A percentile compares a stretch with the other conserved stretches of the same genome.
Evolutionary conservation across 305 asterid species (phyloP).

Genomic region (Rubia peregrina): DNA sequence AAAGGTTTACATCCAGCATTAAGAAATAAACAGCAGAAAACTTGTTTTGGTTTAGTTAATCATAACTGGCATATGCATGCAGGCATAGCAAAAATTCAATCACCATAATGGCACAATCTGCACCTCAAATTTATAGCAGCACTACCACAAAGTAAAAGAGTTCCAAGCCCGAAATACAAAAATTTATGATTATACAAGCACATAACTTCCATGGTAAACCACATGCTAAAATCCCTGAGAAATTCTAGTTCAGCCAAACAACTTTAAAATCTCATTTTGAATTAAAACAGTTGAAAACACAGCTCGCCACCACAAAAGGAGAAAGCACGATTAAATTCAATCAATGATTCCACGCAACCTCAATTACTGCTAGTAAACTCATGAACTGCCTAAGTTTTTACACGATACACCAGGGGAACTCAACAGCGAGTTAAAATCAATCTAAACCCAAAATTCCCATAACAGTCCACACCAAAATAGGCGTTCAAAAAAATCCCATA

Average conservation of each 20-base stretch:
- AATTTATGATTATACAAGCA: background rate
- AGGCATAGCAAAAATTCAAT: background rate
- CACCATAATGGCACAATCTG: background rate
- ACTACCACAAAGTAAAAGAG: background rate
- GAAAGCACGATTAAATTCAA: background rate
- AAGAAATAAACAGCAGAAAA: background rate
- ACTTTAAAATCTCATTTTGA: background rate
- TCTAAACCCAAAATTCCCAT: background rate
- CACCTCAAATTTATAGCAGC: background rate
- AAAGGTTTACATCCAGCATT: background rate
- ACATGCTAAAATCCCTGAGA: background rate
- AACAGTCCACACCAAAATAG: background rate
- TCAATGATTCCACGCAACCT: background rate
- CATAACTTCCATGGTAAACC: conserved; percentile 2
- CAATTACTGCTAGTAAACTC: background rate
- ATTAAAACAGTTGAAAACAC: background rate
- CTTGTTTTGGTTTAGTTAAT: background rate
- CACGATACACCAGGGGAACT: background rate
- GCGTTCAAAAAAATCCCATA: too few species aligned
- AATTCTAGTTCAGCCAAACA: background rate
- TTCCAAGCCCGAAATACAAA: background rate
- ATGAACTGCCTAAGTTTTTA: background rate
- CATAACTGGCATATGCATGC: background rate
- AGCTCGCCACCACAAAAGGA: too few species aligned
- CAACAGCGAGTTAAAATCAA: background rate